phyloP scores from a whole-genome alignment of 2,329 filamentous ascomycete genomes.

The Diaporthe sp. region DNA sequence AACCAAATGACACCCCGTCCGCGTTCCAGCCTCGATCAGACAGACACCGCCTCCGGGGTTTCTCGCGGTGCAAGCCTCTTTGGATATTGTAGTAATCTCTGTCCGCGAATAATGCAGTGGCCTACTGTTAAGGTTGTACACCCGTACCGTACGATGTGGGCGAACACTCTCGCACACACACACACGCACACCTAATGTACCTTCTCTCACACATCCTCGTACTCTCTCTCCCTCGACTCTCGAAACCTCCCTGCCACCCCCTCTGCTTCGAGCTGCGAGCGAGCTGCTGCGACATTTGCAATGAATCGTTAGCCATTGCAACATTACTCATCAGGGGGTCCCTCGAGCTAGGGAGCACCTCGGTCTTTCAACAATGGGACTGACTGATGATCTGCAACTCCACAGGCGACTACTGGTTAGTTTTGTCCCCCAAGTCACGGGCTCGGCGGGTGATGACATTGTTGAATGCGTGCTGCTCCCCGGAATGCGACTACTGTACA shows the following conservation, averaged over 20 bases:
- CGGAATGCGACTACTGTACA: background rate
- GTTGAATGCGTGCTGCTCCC: background rate
- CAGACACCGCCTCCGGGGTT: conserved; percentile 13
- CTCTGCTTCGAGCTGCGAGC: background rate
- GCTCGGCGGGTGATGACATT: conserved; percentile 14
- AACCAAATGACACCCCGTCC: background rate
- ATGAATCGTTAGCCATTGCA: conserved; percentile 28
- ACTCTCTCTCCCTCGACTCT: background rate
- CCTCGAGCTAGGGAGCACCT: conserved; percentile 29
- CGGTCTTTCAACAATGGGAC: conserved; percentile 26
- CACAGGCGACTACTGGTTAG: conserved; percentile 23
- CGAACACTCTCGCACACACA: background rate
- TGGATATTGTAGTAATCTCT: background rate
- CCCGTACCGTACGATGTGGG: background rate
- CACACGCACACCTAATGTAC: background rate
- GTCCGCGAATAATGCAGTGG: background rate
- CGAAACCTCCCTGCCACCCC: background rate
- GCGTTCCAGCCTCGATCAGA: conserved; percentile 20
- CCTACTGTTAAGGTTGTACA: background rate
- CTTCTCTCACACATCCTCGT: background rate
- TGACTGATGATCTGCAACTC: conserved; percentile 36
- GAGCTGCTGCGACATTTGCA: conserved; percentile 24
- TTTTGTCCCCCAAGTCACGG: background rate
- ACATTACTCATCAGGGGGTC: conserved; percentile 30
- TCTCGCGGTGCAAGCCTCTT: conserved; percentile 21